phyloP scores from a whole-genome alignment of 345 rosid genomes.

The Eucalyptus tenuipes region DNA sequence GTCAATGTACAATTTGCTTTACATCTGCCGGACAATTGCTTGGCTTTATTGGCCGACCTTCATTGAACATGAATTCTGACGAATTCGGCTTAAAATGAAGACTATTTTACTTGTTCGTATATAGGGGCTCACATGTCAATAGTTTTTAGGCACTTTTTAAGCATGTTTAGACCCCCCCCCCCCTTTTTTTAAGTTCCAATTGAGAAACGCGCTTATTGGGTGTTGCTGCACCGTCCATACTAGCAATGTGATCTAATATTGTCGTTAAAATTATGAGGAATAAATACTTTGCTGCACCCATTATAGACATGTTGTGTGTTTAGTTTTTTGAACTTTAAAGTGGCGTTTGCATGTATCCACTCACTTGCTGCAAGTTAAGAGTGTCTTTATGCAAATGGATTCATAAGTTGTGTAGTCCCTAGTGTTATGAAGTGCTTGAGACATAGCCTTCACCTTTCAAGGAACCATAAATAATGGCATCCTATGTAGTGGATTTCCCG shows the following conservation, averaged over 20 bases:
- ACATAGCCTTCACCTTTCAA: background rate
- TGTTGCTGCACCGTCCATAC: too few species aligned
- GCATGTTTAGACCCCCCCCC: too few species aligned
- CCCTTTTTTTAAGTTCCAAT: fast-evolving
- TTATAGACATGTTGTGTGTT: background rate
- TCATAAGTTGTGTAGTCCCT: background rate
- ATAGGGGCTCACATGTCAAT: background rate
- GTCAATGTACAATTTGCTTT: too few species aligned
- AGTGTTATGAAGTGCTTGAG: background rate
- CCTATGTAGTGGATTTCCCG: background rate
- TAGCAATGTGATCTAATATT: too few species aligned
- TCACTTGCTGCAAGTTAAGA: background rate
- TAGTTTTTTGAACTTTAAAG: background rate
- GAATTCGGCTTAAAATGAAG: too few species aligned
- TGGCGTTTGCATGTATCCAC: background rate
- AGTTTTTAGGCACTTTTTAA: background rate
- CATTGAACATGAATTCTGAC: too few species aligned
- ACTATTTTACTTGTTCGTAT: background rate
- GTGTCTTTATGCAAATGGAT: background rate
- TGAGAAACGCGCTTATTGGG: too few species aligned
- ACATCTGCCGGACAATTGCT: too few species aligned
- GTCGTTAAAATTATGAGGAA: too few species aligned
- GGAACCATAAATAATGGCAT: background rate
- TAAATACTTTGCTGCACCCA: background rate
- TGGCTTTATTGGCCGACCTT: too few species aligned